Base-by-base conservation (phyloP, 73 alveolate genomes). In the Halteria grandinella region DNA sequence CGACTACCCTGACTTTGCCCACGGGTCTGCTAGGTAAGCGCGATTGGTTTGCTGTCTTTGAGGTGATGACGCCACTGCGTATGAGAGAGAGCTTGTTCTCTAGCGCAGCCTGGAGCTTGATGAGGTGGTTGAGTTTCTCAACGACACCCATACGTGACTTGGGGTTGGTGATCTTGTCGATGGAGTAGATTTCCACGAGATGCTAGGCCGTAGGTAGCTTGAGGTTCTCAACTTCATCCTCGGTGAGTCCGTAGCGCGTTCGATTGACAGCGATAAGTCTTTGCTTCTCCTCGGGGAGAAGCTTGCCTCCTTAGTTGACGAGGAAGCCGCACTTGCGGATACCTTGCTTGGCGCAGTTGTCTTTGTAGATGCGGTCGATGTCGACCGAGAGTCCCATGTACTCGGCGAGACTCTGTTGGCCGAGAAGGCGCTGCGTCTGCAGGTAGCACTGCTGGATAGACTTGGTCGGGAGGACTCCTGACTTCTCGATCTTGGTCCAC, bases 361-460 rank as follows among this genome's bases (percentile, higher is more conserved):
- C 83, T 3, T 37, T 31, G 36, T 79, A 60, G 11, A 89, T 91
- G 50, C 73, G 69, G 39, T 89, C 93, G n/a, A 89, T 44, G 58
- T 89, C 96, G 15, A 88, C 59, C 37, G 84, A 69, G 39, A 88
- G 75, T 17, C 90, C 90, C 92, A 88, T 84, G 63, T 75, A 89
- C 62, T 89, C 96, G n/a, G 93, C 96, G 29, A 89, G 43, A 40
- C 91, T 73, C 55, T 89, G 85, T 52, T 89, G 78, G 10, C 96
- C 96, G 17, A 89, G 63, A 52, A 89, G 81, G 44, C 96, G 69
- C 43, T 89, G 75, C 8, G 96, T 89, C 70, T 89, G 80, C 31
- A 80, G 62, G 33, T 88, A 89, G 62, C 88, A 75, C 60, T 89
- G 83, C 41, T 91, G 86, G 10, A 81, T 88, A n/a, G 93, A 52